phyloP scores from a whole-genome alignment of 2,329 filamentous ascomycete genomes.

The Neonectria faginata region DNA sequence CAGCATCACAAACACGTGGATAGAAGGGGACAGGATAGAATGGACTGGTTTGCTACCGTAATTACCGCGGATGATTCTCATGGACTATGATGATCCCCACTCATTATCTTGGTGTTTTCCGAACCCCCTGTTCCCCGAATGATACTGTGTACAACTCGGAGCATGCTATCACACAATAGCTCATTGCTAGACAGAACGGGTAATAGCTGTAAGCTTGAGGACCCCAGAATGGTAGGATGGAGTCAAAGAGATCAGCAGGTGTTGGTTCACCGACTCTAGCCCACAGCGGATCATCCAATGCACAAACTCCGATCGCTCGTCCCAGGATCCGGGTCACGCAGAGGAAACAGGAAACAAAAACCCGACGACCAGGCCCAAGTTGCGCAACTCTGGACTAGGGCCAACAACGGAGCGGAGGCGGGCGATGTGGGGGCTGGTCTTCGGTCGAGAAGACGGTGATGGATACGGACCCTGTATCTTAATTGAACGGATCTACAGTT shows the following conservation, averaged over 20 bases:
- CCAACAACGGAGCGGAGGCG: not conserved
- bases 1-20: not conserved
- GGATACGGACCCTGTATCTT: constrained; percentile 11
- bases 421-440: constrained; percentile 8
- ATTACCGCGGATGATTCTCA: not conserved
- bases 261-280: constrained; percentile 6
- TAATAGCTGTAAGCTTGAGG: not conserved
- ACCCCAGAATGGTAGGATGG: not conserved
- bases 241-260: not conserved
- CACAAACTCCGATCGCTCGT: constrained; percentile 5
- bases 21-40: not conserved
- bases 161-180: not conserved
- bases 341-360: not conserved
- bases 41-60: not conserved
- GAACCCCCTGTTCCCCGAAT: not conserved
- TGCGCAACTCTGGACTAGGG: not conserved
- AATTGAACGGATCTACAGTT: constrained; percentile 19
- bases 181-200: not conserved
- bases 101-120: not conserved
- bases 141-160: not conserved
- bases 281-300: not conserved
- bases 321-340: constrained; percentile 10
- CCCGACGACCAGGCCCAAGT: not conserved
- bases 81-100: not conserved
- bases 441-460: not conserved